phyloP scores from a whole-genome alignment of 1,139 yeast genomes.

The Geotrichum klebahnii region DNA sequence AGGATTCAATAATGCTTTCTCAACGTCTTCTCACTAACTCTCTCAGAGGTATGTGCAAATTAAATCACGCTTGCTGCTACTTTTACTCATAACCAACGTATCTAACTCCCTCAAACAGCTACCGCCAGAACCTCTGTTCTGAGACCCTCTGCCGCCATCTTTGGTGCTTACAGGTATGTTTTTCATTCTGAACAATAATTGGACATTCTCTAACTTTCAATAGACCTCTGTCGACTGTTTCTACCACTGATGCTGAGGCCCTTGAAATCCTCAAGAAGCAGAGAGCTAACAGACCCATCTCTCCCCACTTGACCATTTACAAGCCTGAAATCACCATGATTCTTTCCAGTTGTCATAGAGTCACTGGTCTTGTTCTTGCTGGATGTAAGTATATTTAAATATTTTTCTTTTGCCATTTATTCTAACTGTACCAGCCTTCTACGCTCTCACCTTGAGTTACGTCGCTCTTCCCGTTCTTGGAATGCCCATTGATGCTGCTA shows the following conservation, averaged over 20 bases:
- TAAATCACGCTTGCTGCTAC: not conserved
- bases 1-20: conserved; percentile 17
- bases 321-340: conserved; percentile 84
- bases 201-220: conserved; percentile 5
- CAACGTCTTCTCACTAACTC: conserved; percentile 19
- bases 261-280: conserved; percentile 71
- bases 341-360: conserved; percentile 78
- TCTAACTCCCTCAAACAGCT: conserved; percentile 15
- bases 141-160: conserved; percentile 19
- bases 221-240: conserved; percentile 52
- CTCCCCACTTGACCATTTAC: conserved; percentile 88
- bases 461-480: conserved; percentile 68
- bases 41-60: conserved; percentile 15
- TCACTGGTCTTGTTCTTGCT: conserved; percentile 82
- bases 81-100: not conserved
- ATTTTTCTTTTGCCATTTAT: not conserved
- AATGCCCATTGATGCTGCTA: conserved; percentile 54
- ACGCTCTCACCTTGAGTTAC: conserved; percentile 69
- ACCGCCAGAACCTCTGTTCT: conserved; percentile 15
- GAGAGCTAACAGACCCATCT: conserved; percentile 80
- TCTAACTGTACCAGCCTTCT: conserved; percentile 43
- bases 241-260: conserved; percentile 61
- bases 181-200: not conserved
- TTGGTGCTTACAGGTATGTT: conserved; percentile 22
- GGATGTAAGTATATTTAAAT: conserved; percentile 31